Evolutionary conservation across 371 early-diverging fungal species (phyloP).

Genomic region (Lichtheimia hyalospora): DNA sequence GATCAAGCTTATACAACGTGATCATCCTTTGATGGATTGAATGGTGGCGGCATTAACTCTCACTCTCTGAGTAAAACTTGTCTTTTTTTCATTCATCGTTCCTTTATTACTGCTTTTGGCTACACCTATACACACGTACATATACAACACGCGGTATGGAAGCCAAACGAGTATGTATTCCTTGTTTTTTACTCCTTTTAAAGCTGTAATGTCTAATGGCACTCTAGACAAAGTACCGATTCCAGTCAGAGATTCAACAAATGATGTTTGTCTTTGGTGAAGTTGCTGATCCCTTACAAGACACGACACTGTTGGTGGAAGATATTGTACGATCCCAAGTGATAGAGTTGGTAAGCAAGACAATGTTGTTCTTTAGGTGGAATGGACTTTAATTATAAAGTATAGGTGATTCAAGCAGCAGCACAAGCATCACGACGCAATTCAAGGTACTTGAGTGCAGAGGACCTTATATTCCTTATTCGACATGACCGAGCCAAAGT

Average conservation of each 20-base stretch:
- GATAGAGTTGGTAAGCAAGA: slow-evolving; percentile 80
- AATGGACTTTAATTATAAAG: neutral
- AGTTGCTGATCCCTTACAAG: slow-evolving; percentile 84
- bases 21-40: too few species aligned
- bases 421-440: slow-evolving; percentile 83
- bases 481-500: slow-evolving; percentile 93
- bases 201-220: too few species aligned
- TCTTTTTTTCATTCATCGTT: too few species aligned
- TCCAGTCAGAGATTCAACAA: slow-evolving; percentile 83
- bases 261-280: slow-evolving; percentile 99
- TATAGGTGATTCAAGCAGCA: slow-evolving; percentile 81
- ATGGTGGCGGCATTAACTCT: too few species aligned
- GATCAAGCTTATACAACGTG: too few species aligned
- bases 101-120: too few species aligned
- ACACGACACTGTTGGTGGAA: slow-evolving; percentile 86
- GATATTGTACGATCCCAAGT: slow-evolving; percentile 96
- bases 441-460: slow-evolving; percentile 81
- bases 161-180: neutral
- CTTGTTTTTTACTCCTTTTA: too few species aligned
- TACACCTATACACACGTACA: too few species aligned
- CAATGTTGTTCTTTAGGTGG: too few species aligned
- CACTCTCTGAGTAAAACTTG: too few species aligned
- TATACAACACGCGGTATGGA: neutral
- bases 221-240: slow-evolving; percentile 29
- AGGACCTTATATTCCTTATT: slow-evolving; percentile 96